These are phyloP conservation scores for Hortiboletus campestris DNA, from an alignment of 768 basidiomycete genomes.

Conservation along the genomic window DNA sequence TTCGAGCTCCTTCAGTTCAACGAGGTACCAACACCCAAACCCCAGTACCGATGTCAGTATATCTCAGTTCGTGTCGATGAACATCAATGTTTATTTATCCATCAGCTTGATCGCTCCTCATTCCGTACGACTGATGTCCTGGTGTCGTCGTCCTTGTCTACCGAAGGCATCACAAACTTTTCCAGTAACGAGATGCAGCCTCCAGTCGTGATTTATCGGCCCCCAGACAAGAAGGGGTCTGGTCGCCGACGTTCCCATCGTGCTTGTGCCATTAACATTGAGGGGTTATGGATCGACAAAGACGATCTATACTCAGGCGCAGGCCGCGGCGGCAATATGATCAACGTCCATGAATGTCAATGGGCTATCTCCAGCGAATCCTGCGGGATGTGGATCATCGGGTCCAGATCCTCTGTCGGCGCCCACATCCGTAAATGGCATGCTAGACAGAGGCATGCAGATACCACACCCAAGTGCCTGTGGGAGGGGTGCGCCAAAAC, in stretches of 20 bases:
- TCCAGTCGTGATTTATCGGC: background rate
- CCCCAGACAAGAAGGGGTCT: background rate
- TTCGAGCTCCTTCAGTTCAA: too few relatives aligned
- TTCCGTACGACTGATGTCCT: too few relatives aligned
- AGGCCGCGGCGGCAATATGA: background rate
- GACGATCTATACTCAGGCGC: background rate
- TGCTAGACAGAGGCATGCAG: background rate
- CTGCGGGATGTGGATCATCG: conserved; percentile 11
- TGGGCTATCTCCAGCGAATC: conserved; percentile 1
- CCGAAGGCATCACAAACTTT: background rate
- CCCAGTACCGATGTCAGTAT: too few relatives aligned
- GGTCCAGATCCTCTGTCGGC: background rate
- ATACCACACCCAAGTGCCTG: background rate
- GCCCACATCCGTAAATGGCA: conserved; percentile 13
- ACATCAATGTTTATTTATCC: too few relatives aligned
- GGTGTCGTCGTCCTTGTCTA: too few relatives aligned
- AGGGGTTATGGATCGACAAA: conserved; percentile 7
- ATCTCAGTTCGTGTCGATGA: too few relatives aligned
- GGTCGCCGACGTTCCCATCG: background rate
- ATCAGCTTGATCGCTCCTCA: too few relatives aligned
- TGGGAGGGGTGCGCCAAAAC: conserved; percentile 1
- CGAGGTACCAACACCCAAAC: background rate
- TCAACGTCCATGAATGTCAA: conserved; percentile 7
- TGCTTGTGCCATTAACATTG: background rate
- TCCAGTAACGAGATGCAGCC: background rate